These are phyloP conservation scores for Fusarium oxysporum DNA, from an alignment of 2,329 filamentous ascomycete genomes.

Conservation along the genomic window DNA sequence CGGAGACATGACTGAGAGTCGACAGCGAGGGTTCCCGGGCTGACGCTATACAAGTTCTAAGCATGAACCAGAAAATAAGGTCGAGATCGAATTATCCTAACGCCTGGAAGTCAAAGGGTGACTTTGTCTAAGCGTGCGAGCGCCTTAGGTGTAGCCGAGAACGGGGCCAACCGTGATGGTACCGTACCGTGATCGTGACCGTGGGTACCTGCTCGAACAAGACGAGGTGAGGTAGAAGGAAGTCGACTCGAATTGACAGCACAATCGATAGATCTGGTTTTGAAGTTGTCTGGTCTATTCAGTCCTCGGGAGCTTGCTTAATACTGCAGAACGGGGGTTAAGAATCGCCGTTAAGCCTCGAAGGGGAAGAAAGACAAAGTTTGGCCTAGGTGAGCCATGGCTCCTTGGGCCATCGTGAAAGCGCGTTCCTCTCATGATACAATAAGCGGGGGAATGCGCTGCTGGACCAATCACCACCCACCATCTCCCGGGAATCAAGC, in stretches of 20 bases:
- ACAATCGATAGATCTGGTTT: slow-evolving; percentile 4
- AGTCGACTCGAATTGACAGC: slow-evolving; percentile 13
- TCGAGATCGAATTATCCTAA: slow-evolving; percentile 15
- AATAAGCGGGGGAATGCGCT: slow-evolving; percentile 52
- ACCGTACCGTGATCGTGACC: slow-evolving; percentile 25
- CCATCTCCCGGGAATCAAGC: slow-evolving; percentile 36
- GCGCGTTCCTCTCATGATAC: slow-evolving; percentile 53
- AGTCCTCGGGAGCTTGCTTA: slow-evolving; percentile 13
- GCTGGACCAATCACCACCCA: slow-evolving; percentile 48
- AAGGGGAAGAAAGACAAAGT: slow-evolving; percentile 43
- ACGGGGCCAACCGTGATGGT: slow-evolving; percentile 29
- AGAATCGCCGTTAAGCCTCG: slow-evolving; percentile 42
- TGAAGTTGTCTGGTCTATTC: not conserved
- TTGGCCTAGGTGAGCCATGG: slow-evolving; percentile 40
- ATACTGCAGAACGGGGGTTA: slow-evolving; percentile 10
- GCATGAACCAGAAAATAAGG: slow-evolving; percentile 8
- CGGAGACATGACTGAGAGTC: slow-evolving; percentile 60
- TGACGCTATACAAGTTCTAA: slow-evolving; percentile 36
- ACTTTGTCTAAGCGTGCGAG: slow-evolving; percentile 14
- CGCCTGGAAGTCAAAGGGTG: slow-evolving; percentile 15
- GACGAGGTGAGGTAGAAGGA: not conserved
- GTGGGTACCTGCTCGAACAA: slow-evolving; percentile 28
- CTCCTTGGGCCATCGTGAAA: slow-evolving; percentile 31
- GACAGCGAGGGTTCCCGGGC: slow-evolving; percentile 46
- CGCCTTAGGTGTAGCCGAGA: slow-evolving; percentile 26